Conservation (phyloP, 1,284 basidiomycete genomes). For the Bjerkandera adusta region DNA sequence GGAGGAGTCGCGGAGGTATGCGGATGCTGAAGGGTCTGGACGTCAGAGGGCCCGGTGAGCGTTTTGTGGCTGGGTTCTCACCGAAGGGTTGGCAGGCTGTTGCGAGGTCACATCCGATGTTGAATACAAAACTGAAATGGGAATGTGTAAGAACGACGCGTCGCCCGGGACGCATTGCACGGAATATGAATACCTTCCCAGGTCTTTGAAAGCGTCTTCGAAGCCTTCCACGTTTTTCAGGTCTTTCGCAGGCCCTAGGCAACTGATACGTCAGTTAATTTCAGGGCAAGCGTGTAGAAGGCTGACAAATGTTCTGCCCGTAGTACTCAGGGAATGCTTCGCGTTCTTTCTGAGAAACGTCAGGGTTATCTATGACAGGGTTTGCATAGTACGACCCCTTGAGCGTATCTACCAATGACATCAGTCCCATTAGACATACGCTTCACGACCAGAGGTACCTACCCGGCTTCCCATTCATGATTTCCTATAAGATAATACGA, state of each 20-base stretch:
- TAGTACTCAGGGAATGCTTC: conserved; percentile 76
- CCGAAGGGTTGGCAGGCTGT: conserved; percentile 86
- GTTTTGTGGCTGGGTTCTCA: conserved; percentile 30
- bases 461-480: conserved; percentile 92
- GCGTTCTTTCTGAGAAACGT: conserved; percentile 52
- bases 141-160: background rate
- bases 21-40: conserved; percentile 43
- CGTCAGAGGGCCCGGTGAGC: background rate
- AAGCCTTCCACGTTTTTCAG: conserved; percentile 71
- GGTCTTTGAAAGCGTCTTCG: conserved; percentile 81
- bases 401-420: conserved; percentile 54
- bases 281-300: background rate
- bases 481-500: conserved; percentile 53
- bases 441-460: conserved; percentile 9
- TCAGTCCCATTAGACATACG: background rate
- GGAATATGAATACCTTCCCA: conserved; percentile 55
- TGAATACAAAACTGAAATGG: conserved; percentile 63
- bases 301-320: conserved; percentile 71
- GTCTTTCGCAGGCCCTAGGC: conserved; percentile 65
- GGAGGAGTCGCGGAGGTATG: conserved; percentile 60
- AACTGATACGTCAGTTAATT: conserved; percentile 5
- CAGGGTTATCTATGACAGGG: conserved; percentile 65
- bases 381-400: conserved; percentile 96
- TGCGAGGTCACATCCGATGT: conserved; percentile 78
- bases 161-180: background rate